Base-by-base conservation (phyloP, 2,329 filamentous ascomycete genomes). In the Diplodia scrobiculata region DNA sequence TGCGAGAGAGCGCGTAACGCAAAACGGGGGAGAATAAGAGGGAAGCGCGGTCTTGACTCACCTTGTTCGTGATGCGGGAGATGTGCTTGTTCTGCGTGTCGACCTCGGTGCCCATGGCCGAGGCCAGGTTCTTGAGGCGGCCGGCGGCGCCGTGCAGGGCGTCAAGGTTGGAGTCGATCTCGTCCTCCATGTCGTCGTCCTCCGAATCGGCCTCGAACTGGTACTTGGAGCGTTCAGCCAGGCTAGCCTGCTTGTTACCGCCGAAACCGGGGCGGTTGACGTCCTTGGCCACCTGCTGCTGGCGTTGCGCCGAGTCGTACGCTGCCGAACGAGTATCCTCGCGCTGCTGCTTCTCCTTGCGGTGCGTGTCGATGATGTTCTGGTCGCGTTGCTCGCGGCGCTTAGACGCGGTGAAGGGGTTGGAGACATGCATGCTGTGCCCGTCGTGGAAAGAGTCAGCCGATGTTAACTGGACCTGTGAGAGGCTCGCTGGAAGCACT, bases 21-120 rank as follows among this genome's bases (percentile, higher is more conserved):
- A 36, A 11, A 11, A 11, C 25, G 25, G 25, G 25, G 25, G 25
- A 11, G 10, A 11, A 10, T 10, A 36, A 36, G 10, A 10, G 63
- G 38, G 13, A 38, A 27, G 25, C 41, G 13, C 9, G 5, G 17
- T 1, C 5, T 4, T 27, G 13, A 52, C 63, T 66, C 17, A 66
- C 63, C 63, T 96, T 96, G 70, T 81, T 81, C 70, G 86, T 90
- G 74, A 97, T 91, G 67, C 88, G 84, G 68, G 90, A 88, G 73
- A 97, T 89, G 73, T 88, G 84, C 72, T 84, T 84, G 78, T 96
- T 96, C 80, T 96, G 91, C 67, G 84, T 80, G 68, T 91, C 88
- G 27, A 95, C 84, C 75, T 95, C 91, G 54, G 85, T 81, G 55
- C 89, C 89, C 73, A 92, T 93, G 53, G 89, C 90, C 70, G 84